These are phyloP conservation scores for Gypsophila paniculata DNA, from an alignment of 179 eudicot genomes.

Conservation along the genomic window DNA sequence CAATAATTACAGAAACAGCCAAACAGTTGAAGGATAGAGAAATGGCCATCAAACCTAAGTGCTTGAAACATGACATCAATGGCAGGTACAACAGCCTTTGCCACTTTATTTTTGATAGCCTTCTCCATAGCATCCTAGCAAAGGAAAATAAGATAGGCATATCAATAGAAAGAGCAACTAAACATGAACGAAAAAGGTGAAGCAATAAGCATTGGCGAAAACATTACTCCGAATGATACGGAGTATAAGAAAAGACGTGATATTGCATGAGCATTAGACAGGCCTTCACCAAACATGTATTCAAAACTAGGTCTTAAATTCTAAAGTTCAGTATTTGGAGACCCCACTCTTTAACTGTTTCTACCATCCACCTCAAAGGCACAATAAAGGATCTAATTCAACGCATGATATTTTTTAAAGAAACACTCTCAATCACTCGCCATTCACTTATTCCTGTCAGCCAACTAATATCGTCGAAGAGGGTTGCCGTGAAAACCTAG, in stretches of 20 bases:
- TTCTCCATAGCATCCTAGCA: slow-evolving; percentile 98
- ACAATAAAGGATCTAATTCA: neutral
- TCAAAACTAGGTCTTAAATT: neutral
- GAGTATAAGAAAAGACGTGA: neutral
- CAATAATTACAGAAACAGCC: neutral
- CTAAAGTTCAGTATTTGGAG: neutral
- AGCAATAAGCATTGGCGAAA: neutral
- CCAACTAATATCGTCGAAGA: neutral
- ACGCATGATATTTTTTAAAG: neutral
- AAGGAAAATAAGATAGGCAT: slow-evolving; percentile 7
- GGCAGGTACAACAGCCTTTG: slow-evolving; percentile 98
- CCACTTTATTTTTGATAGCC: slow-evolving; percentile 91
- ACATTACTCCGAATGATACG: no score
- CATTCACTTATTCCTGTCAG: neutral
- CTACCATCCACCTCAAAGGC: neutral
- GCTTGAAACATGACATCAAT: slow-evolving; percentile 99
- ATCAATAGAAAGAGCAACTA: slow-evolving; percentile 7
- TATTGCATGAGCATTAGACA: neutral
- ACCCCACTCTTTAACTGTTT: neutral
- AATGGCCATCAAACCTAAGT: slow-evolving; percentile 52
- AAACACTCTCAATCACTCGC: neutral
- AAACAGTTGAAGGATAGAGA: neutral
- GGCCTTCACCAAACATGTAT: neutral
- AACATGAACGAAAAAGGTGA: neutral
- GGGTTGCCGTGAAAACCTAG: neutral